Evolutionary conservation across 306 rosid species (phyloP), one percentile per base, ranked within the genome.

Genomic region (Oxytropis ochrocephala): DNA sequence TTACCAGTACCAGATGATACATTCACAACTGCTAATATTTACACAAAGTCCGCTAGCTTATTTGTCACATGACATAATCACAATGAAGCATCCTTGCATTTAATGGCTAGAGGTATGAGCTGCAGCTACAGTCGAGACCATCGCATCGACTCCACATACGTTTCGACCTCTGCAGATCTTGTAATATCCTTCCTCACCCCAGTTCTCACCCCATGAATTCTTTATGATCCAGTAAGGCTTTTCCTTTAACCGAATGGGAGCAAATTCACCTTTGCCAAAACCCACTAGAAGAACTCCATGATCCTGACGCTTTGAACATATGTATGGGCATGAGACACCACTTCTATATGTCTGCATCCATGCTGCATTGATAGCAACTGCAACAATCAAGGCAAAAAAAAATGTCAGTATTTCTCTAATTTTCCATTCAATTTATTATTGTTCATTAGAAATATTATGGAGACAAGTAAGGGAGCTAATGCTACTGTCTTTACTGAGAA

Each of bases 251-350:
- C 99, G 84, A 50, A 94, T 89, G 2, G 91, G 96, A 59, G 99
- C 83, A 62, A 39, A 94, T 13, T 69, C 99, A 0, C 82, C 84
- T 53, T 95, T 60, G 1, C 97, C 99, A 59, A 76, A 94, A 4
- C 99, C 99, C 67, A 94, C 99, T 9, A 94, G 64, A 70, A 94
- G 91, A 73, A 94, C 99, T 29, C 99, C 99, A 4, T 94, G 99
- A 78, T 94, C 89, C 74, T 84, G 30, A 29, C 38, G 77, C 78
- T 55, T 88, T 1, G 76, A 74, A 27, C 99, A 94, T 58, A 94
- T 75, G 55, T 85, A 94, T 42, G 99, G 99, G 85, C 99, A 95
- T 8, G 99, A 95, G 53, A 95, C 91, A 6, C 95, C 92, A 16
- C 80, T 73, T 0, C 91, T 43, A 69, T 91, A 91, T 24, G 99